Evolutionary conservation across 192 early-diverging fungal genomes (phyloP), one percentile per base, ranked within the genome.

Genomic region (Coemansia sp.): DNA sequence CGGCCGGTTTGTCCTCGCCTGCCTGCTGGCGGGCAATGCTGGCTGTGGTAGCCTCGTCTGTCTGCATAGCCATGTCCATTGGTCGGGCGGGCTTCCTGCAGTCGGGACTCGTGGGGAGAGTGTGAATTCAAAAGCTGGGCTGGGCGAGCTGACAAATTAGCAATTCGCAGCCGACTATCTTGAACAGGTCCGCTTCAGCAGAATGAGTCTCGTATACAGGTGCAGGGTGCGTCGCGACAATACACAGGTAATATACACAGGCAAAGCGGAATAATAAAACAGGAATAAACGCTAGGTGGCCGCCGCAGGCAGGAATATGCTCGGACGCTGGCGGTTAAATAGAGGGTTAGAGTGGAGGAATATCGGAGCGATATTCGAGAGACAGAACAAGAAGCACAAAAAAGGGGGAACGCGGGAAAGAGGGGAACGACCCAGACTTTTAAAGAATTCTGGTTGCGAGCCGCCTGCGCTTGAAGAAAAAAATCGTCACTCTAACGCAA

Each of bases 211-310:
- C 7, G 19, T 39, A 39, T 39, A 15, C 14, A 15, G 38, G n/a
- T 39, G 38, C 38, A 39, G n/a, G n/a, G n/a, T n/a, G n/a, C 32
- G 31, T 29, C 12, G 29, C 10, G 20, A 32, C n/a, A 50, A 50
- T 9, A 17, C 8, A 8, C n/a, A 32, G 48, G 15, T 50, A 50
- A 50, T 50, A 50, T 50, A 50, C 48, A 50, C 7, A 21, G 48
- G 17, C 17, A 17, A 50, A 50, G 19, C 7, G 8, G 29, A 15
- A 34, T 45, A 50, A 32, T 30, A 20, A 21, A 29, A 15, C 36
- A 17, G 15, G 30, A 50, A 15, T 1, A 14, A 39, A 39, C 15
- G 17, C 38, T 2, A 20, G 15, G 17, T 8, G 38, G 17, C 7
- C 11, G 38, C 38, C 17, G n/a, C n/a, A n/a, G n/a, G n/a, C n/a